These are phyloP conservation scores for Avena insularis DNA, from an alignment of 176 grass and related monocot genomes.

Conservation along the genomic window DNA sequence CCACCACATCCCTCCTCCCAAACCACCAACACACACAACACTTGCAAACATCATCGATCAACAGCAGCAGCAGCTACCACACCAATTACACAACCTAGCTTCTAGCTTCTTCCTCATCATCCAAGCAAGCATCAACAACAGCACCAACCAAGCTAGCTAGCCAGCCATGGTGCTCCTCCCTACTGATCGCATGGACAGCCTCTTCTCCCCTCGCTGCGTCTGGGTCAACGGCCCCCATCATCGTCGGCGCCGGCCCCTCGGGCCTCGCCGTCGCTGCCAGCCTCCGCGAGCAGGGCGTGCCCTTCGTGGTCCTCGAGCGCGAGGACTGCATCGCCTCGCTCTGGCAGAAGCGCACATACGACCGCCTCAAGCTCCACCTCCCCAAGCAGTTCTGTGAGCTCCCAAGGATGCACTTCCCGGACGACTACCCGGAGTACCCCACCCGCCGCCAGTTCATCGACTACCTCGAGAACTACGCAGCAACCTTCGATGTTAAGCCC, in stretches of 20 bases:
- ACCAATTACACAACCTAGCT: background rate
- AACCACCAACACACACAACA: constrained; percentile 53
- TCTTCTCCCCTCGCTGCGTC: constrained; percentile 52
- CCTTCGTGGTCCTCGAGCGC: constrained; percentile 68
- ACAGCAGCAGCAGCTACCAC: background rate
- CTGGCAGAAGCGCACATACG: constrained; percentile 79
- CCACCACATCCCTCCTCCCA: background rate
- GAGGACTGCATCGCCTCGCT: constrained; percentile 78
- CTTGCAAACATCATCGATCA: constrained; percentile 19
- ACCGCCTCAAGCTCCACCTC: constrained; percentile 85
- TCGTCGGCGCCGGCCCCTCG: constrained; percentile 77
- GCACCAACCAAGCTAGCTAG: background rate
- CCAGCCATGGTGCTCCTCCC: constrained; percentile 49
- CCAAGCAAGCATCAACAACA: background rate
- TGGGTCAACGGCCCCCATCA: constrained; percentile 82
- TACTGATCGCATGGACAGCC: constrained; percentile 47
- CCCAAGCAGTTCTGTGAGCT: constrained; percentile 94
- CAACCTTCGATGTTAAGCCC: constrained; percentile 64
- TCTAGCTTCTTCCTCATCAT: constrained; percentile 13
- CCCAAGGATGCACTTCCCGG: constrained; percentile 70
- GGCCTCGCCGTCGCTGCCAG: constrained; percentile 69
- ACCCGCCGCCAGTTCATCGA: constrained; percentile 69
- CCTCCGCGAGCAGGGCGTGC: constrained; percentile 77
- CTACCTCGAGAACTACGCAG: constrained; percentile 71
- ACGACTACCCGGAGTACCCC: constrained; percentile 76